A percentile compares a stretch with the other conserved stretches of the same genome.
Evolutionary conservation across 805 yeast genomes (phyloP).

Genomic region (Barnettozyma californica): DNA sequence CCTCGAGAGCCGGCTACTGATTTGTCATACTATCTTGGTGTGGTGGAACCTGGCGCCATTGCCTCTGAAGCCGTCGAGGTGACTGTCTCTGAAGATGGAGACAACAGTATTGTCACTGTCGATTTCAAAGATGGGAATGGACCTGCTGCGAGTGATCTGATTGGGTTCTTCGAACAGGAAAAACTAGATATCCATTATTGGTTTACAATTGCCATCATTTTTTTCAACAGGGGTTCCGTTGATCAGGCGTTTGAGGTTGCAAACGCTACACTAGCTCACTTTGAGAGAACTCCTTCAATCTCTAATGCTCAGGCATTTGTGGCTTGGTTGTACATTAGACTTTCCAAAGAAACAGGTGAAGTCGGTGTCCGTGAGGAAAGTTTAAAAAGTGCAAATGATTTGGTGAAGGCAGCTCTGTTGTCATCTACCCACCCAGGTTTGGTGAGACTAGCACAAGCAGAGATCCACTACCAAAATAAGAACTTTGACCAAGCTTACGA

Average conservation of each 20-base stretch:
- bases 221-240: slow-evolving; percentile 53
- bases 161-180: slow-evolving; percentile 75
- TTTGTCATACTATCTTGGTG: slow-evolving; percentile 8
- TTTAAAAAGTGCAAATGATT: slow-evolving; percentile 38
- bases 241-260: slow-evolving; percentile 46
- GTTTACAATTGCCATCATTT: slow-evolving; percentile 79
- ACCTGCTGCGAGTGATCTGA: slow-evolving; percentile 84
- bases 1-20: slow-evolving; percentile 5
- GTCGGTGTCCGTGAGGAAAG: slow-evolving; percentile 26
- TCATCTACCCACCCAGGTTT: slow-evolving; percentile 42
- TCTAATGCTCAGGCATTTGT: slow-evolving; percentile 37
- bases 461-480: slow-evolving; percentile 50
- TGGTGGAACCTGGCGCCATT: background rate
- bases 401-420: slow-evolving; percentile 43
- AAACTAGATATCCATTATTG: slow-evolving; percentile 72
- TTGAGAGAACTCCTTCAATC: slow-evolving; percentile 1
- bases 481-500: slow-evolving; percentile 68
- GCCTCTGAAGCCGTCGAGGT: slow-evolving; percentile 35
- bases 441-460: slow-evolving; percentile 62
- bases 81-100: slow-evolving; percentile 54
- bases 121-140: slow-evolving; percentile 82
- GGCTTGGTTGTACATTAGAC: slow-evolving; percentile 65
- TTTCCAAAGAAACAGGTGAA: slow-evolving; percentile 29
- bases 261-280: slow-evolving; percentile 9
- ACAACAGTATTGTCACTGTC: slow-evolving; percentile 81